Evolutionary conservation across 2,329 filamentous ascomycete genomes (phyloP).

Genomic region (Cyphellophora attinorum): DNA sequence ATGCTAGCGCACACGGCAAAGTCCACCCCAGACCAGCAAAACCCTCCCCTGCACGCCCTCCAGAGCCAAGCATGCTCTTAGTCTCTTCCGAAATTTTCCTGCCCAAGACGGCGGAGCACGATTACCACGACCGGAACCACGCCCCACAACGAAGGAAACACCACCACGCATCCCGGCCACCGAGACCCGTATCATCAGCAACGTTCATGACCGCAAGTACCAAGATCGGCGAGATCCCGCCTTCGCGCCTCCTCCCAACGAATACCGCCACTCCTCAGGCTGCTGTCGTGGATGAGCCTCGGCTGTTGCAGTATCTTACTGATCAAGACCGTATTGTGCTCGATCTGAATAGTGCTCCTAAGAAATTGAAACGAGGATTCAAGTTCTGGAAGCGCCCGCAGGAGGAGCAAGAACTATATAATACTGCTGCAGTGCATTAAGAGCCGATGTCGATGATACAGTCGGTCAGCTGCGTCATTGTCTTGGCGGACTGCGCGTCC

Average conservation of each 20-base stretch:
- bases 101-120: constrained; percentile 1
- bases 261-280: no score
- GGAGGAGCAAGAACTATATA: no score
- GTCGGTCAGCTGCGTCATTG: no score
- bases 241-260: neutral
- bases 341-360: constrained; percentile 7
- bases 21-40: neutral
- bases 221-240: constrained; percentile 50
- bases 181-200: constrained; percentile 13
- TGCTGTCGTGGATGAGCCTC: neutral
- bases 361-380: constrained; percentile 11
- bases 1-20: neutral
- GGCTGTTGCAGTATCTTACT: constrained; percentile 2
- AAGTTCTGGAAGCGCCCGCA: constrained; percentile 19
- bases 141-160: neutral
- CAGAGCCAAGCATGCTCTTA: constrained; percentile 13
- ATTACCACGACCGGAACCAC: neutral
- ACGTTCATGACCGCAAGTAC: constrained; percentile 56
- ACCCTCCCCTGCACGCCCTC: no score
- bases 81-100: constrained; percentile 14
- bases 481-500: no score
- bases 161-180: neutral
- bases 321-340: neutral
- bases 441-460: no score
- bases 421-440: no score